phyloP scores from a whole-genome alignment of 2,329 filamentous ascomycete genomes.

The Sporothrix dimorphospora region DNA sequence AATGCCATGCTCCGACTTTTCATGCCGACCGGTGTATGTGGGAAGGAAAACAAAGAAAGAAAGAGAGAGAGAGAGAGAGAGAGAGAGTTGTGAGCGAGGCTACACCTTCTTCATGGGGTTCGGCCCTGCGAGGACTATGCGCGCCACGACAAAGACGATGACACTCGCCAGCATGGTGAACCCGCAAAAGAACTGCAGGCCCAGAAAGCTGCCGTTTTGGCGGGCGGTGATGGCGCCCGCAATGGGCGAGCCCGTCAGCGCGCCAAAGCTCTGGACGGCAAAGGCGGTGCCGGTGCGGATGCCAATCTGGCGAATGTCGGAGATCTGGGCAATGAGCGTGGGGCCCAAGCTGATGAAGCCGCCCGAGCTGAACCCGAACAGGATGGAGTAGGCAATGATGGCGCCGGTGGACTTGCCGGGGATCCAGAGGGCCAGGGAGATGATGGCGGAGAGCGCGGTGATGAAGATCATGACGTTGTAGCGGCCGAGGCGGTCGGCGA shows the following conservation, averaged over 20 bases:
- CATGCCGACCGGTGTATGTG: no score
- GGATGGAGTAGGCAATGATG: constrained; percentile 61
- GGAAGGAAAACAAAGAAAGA: no score
- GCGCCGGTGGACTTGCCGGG: constrained; percentile 51
- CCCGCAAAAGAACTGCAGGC: constrained; percentile 61
- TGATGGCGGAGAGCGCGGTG: constrained; percentile 46
- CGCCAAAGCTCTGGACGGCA: constrained; percentile 58
- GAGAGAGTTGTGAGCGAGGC: background rate
- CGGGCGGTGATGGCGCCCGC: constrained; percentile 53
- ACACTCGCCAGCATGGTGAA: constrained; percentile 44
- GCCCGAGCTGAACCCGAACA: constrained; percentile 69
- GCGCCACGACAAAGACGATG: constrained; percentile 35
- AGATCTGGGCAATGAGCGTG: constrained; percentile 62
- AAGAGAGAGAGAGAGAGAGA: background rate
- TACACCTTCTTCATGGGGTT: constrained; percentile 35
- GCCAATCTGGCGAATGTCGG: constrained; percentile 62
- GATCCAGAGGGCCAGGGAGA: constrained; percentile 49
- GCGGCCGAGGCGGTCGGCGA: constrained; percentile 47
- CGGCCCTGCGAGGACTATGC: constrained; percentile 38
- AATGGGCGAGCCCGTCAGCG: constrained; percentile 61
- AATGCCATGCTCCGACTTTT: background rate
- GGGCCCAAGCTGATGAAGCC: constrained; percentile 63
- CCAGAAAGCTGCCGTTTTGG: constrained; percentile 51
- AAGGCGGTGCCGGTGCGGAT: constrained; percentile 61
- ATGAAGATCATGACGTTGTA: constrained; percentile 52